Conservation (phyloP, 176 grass and related monocot species). For the Bonia amplexicaulis region DNA sequence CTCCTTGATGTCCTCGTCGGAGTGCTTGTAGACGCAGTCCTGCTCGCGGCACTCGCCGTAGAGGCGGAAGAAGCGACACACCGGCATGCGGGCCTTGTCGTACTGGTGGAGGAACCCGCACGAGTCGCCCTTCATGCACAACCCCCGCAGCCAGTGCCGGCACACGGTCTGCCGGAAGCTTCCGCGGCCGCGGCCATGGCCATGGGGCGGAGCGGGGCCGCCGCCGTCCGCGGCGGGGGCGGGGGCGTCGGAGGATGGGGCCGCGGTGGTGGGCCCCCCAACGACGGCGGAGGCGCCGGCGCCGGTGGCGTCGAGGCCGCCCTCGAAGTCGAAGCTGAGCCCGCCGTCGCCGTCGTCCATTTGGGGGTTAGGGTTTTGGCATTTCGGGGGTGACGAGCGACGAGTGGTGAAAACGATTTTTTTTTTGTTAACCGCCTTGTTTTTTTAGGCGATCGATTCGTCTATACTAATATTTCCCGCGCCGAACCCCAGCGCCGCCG, state of each 20-base stretch:
- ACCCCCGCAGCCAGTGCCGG: conserved; percentile 55
- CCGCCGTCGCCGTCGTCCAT: conserved; percentile 24
- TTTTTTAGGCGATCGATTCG: too few species aligned
- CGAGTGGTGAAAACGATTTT: not conserved
- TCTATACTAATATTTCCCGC: too few species aligned
- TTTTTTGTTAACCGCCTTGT: too few species aligned
- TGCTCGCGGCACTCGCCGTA: conserved; percentile 45
- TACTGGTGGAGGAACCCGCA: conserved; percentile 61
- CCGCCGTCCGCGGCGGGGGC: not conserved
- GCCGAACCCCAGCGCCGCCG: too few species aligned
- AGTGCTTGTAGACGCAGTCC: conserved; percentile 66
- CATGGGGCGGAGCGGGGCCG: not conserved
- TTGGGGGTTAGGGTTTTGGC: not conserved
- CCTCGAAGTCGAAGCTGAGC: conserved; percentile 58
- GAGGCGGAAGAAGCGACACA: conserved; percentile 47
- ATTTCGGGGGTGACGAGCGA: not conserved
- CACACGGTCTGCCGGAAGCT: conserved; percentile 58
- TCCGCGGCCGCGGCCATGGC: conserved; percentile 27
- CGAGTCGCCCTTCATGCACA: conserved; percentile 63
- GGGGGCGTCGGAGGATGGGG: not conserved
- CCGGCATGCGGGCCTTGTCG: conserved; percentile 57
- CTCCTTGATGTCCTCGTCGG: conserved; percentile 44
- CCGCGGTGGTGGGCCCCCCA: not conserved
- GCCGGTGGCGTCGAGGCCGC: conserved; percentile 19
- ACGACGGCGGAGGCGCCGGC: not conserved